Evolutionary conservation across 306 rosid species (phyloP).

Genomic region (Parietaria judaica): DNA sequence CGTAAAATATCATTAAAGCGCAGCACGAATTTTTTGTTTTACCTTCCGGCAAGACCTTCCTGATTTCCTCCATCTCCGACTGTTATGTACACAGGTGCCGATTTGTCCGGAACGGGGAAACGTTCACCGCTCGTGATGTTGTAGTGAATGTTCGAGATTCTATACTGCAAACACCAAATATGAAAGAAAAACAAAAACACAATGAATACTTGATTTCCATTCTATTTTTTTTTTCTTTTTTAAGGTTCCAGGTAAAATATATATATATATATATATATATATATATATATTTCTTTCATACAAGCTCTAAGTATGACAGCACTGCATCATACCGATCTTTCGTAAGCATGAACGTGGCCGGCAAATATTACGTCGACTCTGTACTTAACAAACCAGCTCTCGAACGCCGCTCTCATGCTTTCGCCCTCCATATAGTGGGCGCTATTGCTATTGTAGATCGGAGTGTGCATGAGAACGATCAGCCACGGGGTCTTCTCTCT

Average conservation of each 20-base stretch:
- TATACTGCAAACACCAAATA: slow-evolving; percentile 49
- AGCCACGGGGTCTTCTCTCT: slow-evolving; percentile 96
- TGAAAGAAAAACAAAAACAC: not conserved
- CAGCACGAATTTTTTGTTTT: slow-evolving; percentile 1
- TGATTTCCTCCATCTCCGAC: slow-evolving; percentile 99
- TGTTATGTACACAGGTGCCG: slow-evolving; percentile 88
- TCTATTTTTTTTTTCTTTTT: no score
- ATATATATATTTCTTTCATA: not conserved
- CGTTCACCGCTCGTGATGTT: slow-evolving; percentile 54
- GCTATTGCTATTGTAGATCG: slow-evolving; percentile 71
- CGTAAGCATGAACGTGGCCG: slow-evolving; percentile 98
- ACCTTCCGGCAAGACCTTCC: slow-evolving; percentile 96
- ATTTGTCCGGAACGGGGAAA: slow-evolving; percentile 62
- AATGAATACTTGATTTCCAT: not conserved
- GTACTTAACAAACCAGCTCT: slow-evolving; percentile 71
- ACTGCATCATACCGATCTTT: slow-evolving; percentile 72
- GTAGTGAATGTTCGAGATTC: slow-evolving; percentile 64
- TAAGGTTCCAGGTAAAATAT: no score
- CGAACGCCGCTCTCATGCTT: slow-evolving; percentile 74
- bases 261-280: no score
- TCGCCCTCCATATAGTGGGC: slow-evolving; percentile 96
- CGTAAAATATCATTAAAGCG: not conserved
- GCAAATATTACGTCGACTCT: slow-evolving; percentile 88
- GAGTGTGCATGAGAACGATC: slow-evolving; percentile 84
- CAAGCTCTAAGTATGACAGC: not conserved